Percentiles rank a stretch among this genome's conserved stretches.
These are phyloP conservation scores for Eragrostis nindensis DNA, from an alignment of 176 grass and related monocot genomes.

Conservation along the genomic window DNA sequence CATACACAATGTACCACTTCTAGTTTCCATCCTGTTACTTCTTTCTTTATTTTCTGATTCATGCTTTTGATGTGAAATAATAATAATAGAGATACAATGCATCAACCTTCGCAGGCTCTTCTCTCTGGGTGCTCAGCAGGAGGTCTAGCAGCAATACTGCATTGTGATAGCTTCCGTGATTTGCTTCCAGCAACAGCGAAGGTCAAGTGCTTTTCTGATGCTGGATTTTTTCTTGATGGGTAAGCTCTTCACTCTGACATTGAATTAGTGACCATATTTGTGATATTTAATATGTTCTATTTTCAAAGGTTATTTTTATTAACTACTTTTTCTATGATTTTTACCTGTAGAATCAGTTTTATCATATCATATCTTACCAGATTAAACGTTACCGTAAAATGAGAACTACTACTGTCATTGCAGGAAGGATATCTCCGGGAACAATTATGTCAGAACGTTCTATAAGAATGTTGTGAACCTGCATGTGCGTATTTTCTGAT, in stretches of 20 bases:
- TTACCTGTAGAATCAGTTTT: background rate
- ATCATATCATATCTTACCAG: background rate
- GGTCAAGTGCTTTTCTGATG: conserved; percentile 94
- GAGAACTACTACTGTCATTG: conserved; percentile 19
- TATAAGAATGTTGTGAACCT: conserved; percentile 50
- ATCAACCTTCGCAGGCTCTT: conserved; percentile 61
- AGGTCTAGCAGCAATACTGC: conserved; percentile 80
- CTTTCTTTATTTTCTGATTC: background rate
- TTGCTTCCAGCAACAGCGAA: conserved; percentile 60
- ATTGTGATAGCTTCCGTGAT: conserved; percentile 74
- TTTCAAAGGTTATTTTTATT: background rate
- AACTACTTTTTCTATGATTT: background rate
- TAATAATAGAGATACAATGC: background rate
- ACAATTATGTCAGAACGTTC: conserved; percentile 44
- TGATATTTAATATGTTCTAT: conserved; percentile 3
- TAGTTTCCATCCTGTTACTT: background rate
- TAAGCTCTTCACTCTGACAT: conserved; percentile 38
- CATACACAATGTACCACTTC: conserved; percentile 13
- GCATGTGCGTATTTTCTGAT: conserved; percentile 56
- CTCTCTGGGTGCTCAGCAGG: conserved; percentile 95
- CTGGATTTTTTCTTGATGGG: conserved; percentile 85
- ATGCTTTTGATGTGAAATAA: background rate
- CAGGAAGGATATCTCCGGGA: conserved; percentile 72
- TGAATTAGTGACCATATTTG: background rate
- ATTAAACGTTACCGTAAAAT: background rate